phyloP scores from a whole-genome alignment of 306 rosid species.

The Castanea mollissima region DNA sequence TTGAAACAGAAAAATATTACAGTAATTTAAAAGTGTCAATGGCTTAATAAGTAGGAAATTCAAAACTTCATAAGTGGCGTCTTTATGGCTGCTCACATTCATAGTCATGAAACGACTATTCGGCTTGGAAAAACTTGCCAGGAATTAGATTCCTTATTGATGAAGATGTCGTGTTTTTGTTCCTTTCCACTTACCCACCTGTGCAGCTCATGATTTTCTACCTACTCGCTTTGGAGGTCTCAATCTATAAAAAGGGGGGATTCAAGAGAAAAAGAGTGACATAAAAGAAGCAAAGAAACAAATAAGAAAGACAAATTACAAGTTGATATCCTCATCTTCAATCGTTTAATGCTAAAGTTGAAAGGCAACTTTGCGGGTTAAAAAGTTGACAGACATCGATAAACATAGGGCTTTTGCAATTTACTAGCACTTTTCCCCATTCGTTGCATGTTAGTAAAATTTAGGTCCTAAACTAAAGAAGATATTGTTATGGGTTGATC shows the following conservation, averaged over 20 bases:
- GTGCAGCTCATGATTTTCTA: constrained; percentile 29
- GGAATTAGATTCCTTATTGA: constrained; percentile 43
- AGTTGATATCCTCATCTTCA: constrained; percentile 34
- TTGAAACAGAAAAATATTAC: too few species aligned
- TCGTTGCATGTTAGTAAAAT: not conserved
- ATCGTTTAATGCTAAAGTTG: constrained; percentile 47
- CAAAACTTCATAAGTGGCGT: too few species aligned
- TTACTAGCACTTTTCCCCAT: not conserved
- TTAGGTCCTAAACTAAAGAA: not conserved
- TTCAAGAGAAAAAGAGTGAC: constrained; percentile 23
- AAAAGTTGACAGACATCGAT: constrained; percentile 54
- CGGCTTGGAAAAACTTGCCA: constrained; percentile 7
- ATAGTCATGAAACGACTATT: not conserved
- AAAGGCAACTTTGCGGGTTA: constrained; percentile 49
- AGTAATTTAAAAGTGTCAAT: too few species aligned
- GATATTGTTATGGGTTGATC: too few species aligned
- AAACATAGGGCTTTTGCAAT: constrained; percentile 30
- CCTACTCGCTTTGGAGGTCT: constrained; percentile 43
- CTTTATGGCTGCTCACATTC: not conserved
- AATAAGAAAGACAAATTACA: constrained; percentile 43
- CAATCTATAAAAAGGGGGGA: constrained; percentile 37
- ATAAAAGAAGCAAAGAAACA: constrained; percentile 32
- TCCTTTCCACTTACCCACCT: not conserved
- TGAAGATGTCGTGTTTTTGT: constrained; percentile 36
- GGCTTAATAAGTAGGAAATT: too few species aligned